phyloP scores from a whole-genome alignment of 2,329 filamentous ascomycete genomes.

The Nectriaceae sp. region DNA sequence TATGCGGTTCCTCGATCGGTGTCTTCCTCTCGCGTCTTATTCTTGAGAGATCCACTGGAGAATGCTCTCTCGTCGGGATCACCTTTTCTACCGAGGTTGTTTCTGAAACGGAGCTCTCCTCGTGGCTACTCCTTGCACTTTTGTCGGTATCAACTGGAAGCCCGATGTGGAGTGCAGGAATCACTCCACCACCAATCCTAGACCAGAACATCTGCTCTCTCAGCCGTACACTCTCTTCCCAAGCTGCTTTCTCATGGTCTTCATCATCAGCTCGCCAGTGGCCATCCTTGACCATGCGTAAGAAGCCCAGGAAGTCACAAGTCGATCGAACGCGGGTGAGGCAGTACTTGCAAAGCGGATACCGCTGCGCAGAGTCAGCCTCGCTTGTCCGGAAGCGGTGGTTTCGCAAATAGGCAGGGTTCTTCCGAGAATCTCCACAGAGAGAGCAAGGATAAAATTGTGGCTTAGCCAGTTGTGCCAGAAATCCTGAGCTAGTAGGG shows the following conservation, averaged over 20 bases:
- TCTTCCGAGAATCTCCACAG: slow-evolving; percentile 81
- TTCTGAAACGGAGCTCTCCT: slow-evolving; percentile 21
- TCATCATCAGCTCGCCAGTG: slow-evolving; percentile 84
- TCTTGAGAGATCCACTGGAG: slow-evolving; percentile 24
- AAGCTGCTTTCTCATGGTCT: slow-evolving; percentile 83
- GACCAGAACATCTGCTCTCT: slow-evolving; percentile 98
- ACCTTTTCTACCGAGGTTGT: slow-evolving; percentile 17
- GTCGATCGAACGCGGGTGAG: slow-evolving; percentile 80
- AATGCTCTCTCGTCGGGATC: slow-evolving; percentile 19
- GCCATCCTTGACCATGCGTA: slow-evolving; percentile 89
- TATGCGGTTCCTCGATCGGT: slow-evolving; percentile 28
- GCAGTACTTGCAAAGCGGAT: slow-evolving; percentile 89
- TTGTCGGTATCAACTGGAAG: slow-evolving; percentile 32
- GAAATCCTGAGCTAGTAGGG: slow-evolving; percentile 57
- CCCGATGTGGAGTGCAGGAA: slow-evolving; percentile 58
- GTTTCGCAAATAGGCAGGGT: slow-evolving; percentile 70
- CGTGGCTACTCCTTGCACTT: slow-evolving; percentile 38
- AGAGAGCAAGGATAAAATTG: slow-evolving; percentile 74
- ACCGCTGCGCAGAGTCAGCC: slow-evolving; percentile 80
- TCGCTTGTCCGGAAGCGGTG: slow-evolving; percentile 91
- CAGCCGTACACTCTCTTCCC: slow-evolving; percentile 90
- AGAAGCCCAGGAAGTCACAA: slow-evolving; percentile 89
- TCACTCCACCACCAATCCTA: slow-evolving; percentile 84
- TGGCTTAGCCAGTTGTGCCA: slow-evolving; percentile 50
- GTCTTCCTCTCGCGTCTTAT: slow-evolving; percentile 14